Conservation (phyloP, 1,139 yeast genomes). For the Saccharomyces pastorianus region DNA sequence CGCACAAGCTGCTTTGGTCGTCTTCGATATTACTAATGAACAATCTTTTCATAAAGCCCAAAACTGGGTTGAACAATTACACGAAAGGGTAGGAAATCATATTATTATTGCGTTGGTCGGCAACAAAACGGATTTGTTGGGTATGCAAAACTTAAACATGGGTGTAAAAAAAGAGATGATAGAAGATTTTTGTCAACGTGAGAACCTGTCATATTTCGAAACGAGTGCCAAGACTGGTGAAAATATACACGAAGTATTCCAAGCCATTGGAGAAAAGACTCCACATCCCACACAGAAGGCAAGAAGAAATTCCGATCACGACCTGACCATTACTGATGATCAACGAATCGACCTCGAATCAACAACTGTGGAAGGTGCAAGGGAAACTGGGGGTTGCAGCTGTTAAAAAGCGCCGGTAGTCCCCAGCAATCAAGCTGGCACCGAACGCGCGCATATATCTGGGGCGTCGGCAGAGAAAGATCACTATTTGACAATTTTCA, state of each 20-base stretch:
- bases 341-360: slow-evolving; percentile 21
- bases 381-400: not conserved
- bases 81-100: slow-evolving; percentile 87
- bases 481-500: too few species aligned
- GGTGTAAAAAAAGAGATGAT: slow-evolving; percentile 89
- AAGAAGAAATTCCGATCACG: slow-evolving; percentile 11
- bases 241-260: slow-evolving; percentile 85
- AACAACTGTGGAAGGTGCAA: not conserved
- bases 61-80: slow-evolving; percentile 96
- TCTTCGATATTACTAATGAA: slow-evolving; percentile 91
- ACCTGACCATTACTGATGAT: slow-evolving; percentile 18
- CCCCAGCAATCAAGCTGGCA: too few species aligned
- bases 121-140: slow-evolving; percentile 71
- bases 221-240: slow-evolving; percentile 91
- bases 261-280: slow-evolving; percentile 71
- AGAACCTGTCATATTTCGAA: slow-evolving; percentile 82
- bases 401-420: not conserved
- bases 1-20: slow-evolving; percentile 95
- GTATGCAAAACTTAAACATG: slow-evolving; percentile 37
- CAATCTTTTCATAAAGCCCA: slow-evolving; percentile 94
- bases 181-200: slow-evolving; percentile 68
- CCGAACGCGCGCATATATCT: too few species aligned
- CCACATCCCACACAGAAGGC: slow-evolving; percentile 16
- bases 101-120: slow-evolving; percentile 92
- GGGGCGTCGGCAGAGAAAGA: too few species aligned